Percentiles rank a stretch among this genome's conserved stretches.
These are phyloP conservation scores for Apiospora rasikravindrae DNA, from an alignment of 2,329 filamentous ascomycete species.

Conservation along the genomic window DNA sequence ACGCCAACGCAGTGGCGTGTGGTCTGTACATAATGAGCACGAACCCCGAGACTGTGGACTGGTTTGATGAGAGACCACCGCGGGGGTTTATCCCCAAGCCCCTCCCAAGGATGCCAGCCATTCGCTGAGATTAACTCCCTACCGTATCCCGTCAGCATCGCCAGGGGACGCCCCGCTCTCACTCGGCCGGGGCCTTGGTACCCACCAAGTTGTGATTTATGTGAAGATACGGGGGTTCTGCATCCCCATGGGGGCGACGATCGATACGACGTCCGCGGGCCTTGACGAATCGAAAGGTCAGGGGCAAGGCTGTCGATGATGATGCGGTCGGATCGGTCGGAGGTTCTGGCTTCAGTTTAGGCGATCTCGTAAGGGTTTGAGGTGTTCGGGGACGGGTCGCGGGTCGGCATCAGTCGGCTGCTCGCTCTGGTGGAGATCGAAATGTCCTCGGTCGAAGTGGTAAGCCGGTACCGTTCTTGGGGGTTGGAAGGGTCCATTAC, in stretches of 20 bases:
- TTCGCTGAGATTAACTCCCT: conserved; percentile 24
- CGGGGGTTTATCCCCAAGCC: too few relatives aligned
- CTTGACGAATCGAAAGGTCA: conserved; percentile 30
- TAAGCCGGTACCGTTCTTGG: conserved; percentile 25
- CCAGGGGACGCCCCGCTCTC: conserved; percentile 21
- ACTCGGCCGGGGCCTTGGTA: conserved; percentile 22
- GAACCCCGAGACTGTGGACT: too few relatives aligned
- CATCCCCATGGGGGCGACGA: conserved; percentile 32
- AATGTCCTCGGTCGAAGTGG: conserved; percentile 31
- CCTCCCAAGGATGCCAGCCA: background rate
- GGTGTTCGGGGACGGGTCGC: conserved; percentile 34
- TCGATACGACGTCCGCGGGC: conserved; percentile 30
- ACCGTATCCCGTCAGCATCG: conserved; percentile 26
- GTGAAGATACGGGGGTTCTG: conserved; percentile 30
- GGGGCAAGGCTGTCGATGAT: conserved; percentile 33
- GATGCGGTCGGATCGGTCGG: conserved; percentile 34
- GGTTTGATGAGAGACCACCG: too few relatives aligned
- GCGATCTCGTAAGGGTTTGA: conserved; percentile 24
- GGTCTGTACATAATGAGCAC: too few relatives aligned
- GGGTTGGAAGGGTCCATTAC: conserved; percentile 17
- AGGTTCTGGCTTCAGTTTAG: conserved; percentile 23
- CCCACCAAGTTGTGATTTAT: conserved; percentile 27
- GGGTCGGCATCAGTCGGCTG: conserved; percentile 34
- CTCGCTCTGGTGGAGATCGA: conserved; percentile 37
- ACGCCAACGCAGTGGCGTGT: too few relatives aligned